Percentiles rank a stretch among this genome's conserved stretches.
phyloP scores from a whole-genome alignment of 768 basidiomycete species.

The Tephrocybe sp. region DNA sequence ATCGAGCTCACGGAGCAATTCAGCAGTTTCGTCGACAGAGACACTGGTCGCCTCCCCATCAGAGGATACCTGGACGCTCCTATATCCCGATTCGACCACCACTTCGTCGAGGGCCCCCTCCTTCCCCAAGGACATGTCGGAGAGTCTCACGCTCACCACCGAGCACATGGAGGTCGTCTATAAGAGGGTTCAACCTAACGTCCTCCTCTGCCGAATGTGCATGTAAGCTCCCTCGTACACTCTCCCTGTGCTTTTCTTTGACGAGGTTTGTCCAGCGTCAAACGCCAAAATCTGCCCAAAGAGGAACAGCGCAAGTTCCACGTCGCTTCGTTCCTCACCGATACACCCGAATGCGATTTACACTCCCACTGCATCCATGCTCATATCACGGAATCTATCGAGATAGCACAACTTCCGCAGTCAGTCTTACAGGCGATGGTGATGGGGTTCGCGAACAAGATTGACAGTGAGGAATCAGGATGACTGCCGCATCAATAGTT shows the following conservation, averaged over 20 bases:
- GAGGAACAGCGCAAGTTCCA: not conserved
- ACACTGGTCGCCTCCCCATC: not conserved
- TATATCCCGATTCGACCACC: not conserved
- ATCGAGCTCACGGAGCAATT: not conserved
- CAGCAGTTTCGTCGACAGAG: not conserved
- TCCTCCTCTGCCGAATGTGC: slow-evolving; percentile 7
- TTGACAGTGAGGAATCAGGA: slow-evolving; percentile 3
- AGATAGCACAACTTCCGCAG: slow-evolving; percentile 1
- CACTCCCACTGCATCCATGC: not conserved
- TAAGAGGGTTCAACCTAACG: not conserved
- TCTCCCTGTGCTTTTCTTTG: not conserved
- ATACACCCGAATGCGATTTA: not conserved
- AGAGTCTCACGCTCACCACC: not conserved
- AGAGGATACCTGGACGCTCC: not conserved
- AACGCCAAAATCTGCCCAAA: not conserved
- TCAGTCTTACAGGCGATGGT: not conserved
- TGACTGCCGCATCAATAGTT: not conserved
- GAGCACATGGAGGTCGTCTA: slow-evolving; percentile 5
- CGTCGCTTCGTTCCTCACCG: not conserved
- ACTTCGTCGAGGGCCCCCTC: not conserved
- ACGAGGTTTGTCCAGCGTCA: not conserved
- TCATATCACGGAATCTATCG: not conserved
- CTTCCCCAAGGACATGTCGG: not conserved
- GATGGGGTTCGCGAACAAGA: slow-evolving; percentile 4
- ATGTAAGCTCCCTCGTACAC: slow-evolving; percentile 4